Percentiles rank a stretch among this genome's conserved stretches.
Evolutionary conservation across 768 basidiomycete species (phyloP).

Genomic region (Leccinum disarticulatum): DNA sequence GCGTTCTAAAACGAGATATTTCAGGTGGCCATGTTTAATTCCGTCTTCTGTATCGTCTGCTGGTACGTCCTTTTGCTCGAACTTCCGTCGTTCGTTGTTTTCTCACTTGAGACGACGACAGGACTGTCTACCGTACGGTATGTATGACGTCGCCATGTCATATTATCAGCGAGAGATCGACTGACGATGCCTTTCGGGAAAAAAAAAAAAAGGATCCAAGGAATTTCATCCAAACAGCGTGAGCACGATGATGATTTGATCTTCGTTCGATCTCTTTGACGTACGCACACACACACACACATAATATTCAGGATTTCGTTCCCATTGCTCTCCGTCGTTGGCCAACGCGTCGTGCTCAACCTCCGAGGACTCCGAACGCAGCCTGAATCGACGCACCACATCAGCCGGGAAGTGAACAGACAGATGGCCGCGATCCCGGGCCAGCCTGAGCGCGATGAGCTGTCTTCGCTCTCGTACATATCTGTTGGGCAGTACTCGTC

Average conservation of each 20-base stretch:
- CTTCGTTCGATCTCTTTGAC: not conserved
- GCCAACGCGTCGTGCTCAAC: slow-evolving; percentile 27
- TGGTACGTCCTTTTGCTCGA: slow-evolving; percentile 12
- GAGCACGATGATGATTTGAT: not conserved
- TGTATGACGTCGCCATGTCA: not conserved
- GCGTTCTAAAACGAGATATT: not conserved
- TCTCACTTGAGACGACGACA: not conserved
- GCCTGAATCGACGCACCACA: slow-evolving; percentile 8
- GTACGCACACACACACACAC: not conserved
- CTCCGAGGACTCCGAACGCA: slow-evolving; percentile 10
- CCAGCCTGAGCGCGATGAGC: not conserved
- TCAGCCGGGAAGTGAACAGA: slow-evolving; percentile 13
- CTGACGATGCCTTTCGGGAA: not conserved
- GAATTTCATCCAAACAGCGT: slow-evolving; percentile 11
- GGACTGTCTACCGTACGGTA: slow-evolving; percentile 13
- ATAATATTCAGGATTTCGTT: slow-evolving; percentile 6
- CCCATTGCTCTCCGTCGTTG: slow-evolving; percentile 15
- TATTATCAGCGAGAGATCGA: not conserved
- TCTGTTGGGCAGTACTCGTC: not conserved
- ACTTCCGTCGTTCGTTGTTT: not conserved
- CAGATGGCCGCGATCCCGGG: slow-evolving; percentile 11
- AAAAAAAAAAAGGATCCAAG: slow-evolving; percentile 13
- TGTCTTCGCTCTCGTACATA: not conserved
- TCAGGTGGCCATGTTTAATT: slow-evolving; percentile 10
- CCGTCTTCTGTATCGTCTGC: slow-evolving; percentile 6